A percentile compares a stretch with the other conserved stretches of the same genome.
Conservation (phyloP, 2,329 filamentous ascomycete genomes). For the Graphilbum ipis-grandicollis region DNA sequence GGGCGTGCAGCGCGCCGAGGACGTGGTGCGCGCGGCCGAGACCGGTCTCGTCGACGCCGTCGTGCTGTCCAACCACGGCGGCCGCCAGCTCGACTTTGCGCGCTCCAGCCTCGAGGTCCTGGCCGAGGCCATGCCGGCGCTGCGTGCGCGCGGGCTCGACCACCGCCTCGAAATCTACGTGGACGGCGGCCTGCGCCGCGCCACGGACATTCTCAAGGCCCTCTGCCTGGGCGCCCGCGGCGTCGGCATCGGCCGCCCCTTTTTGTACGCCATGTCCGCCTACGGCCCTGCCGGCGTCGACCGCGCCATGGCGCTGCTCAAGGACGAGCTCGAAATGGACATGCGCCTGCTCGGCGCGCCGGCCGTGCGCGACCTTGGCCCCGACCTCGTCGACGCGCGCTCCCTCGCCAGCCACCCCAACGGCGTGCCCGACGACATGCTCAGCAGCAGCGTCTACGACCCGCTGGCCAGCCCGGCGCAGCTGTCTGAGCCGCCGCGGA, state of each 20-base stretch:
- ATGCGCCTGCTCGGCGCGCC: constrained; percentile 83
- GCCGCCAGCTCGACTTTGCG: constrained; percentile 82
- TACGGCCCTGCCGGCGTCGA: constrained; percentile 81
- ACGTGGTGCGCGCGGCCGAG: constrained; percentile 76
- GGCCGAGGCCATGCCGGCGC: constrained; percentile 80
- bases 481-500: constrained; percentile 24
- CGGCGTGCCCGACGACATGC: constrained; percentile 28
- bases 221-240: constrained; percentile 81
- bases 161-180: constrained; percentile 73
- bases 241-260: constrained; percentile 86
- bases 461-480: constrained; percentile 27
- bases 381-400: constrained; percentile 61
- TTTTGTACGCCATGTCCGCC: constrained; percentile 88
- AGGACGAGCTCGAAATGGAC: constrained; percentile 98
- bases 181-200: constrained; percentile 78
- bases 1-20: constrained; percentile 89
- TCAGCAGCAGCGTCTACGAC: constrained; percentile 34
- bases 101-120: constrained; percentile 80
- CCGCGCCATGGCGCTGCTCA: constrained; percentile 77
- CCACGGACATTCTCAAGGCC: constrained; percentile 90
- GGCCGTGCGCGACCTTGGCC: constrained; percentile 59
- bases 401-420: constrained; percentile 41
- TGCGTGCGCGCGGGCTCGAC: constrained; percentile 56
- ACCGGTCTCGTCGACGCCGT: constrained; percentile 63
- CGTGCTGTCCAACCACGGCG: constrained; percentile 90